Conservation (phyloP, 2,329 filamentous ascomycete genomes). For the Exophiala dermatitidis region DNA sequence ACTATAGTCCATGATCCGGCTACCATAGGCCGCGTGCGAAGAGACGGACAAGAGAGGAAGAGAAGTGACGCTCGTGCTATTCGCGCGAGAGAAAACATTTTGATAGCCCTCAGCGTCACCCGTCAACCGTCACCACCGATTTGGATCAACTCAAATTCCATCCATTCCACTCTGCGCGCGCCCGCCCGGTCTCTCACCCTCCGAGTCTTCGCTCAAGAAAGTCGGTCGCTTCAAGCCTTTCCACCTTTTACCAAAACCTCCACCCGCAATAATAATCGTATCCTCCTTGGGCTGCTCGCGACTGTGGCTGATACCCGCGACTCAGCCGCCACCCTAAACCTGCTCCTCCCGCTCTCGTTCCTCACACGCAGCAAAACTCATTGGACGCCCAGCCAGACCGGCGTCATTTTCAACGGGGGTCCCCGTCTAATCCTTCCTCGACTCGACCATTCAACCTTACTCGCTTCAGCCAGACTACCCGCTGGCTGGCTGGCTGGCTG, state of each 20-base stretch:
- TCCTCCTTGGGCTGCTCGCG: neutral
- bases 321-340: neutral
- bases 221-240: neutral
- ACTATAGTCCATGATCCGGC: neutral
- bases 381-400: neutral
- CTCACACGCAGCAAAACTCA: neutral
- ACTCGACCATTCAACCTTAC: slow-evolving; percentile 2
- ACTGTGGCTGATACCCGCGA: neutral
- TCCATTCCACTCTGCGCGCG: neutral
- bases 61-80: neutral
- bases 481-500: neutral
- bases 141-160: neutral
- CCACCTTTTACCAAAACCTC: neutral
- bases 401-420: slow-evolving; percentile 17
- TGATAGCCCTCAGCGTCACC: neutral
- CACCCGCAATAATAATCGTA: neutral
- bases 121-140: neutral
- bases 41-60: neutral
- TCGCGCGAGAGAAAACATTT: neutral
- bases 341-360: neutral
- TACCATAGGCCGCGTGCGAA: neutral
- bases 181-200: neutral
- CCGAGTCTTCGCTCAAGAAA: neutral
- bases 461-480: slow-evolving; percentile 4
- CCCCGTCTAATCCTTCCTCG: slow-evolving; percentile 1